Percentiles rank a stretch among this genome's conserved stretches.
Conservation (phyloP, 1,284 basidiomycete species). For the Jaminaea rosea region DNA sequence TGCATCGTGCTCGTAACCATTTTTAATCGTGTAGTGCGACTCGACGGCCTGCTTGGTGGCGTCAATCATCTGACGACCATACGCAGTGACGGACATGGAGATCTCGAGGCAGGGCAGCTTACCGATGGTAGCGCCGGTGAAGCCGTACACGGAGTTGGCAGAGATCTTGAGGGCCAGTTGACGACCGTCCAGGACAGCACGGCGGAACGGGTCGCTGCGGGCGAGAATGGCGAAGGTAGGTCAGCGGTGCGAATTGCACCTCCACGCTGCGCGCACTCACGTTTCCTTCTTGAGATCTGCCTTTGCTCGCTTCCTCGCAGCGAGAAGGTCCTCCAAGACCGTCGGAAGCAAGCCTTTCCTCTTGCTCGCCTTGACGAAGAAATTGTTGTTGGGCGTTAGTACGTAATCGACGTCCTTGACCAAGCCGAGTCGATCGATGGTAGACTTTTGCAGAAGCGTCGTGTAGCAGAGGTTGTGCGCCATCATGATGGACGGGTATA, state of each 20-base stretch:
- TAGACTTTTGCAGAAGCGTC: constrained; percentile 41
- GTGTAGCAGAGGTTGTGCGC: constrained; percentile 47
- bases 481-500: constrained; percentile 48
- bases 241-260: too few relatives aligned
- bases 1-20: constrained; percentile 45
- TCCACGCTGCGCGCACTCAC: too few relatives aligned
- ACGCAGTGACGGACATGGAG: constrained; percentile 46
- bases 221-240: too few relatives aligned
- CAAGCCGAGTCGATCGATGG: constrained; percentile 39
- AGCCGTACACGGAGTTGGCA: constrained; percentile 47
- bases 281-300: constrained; percentile 46
- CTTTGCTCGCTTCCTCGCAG: constrained; percentile 44
- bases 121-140: constrained; percentile 45
- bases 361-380: constrained; percentile 33
- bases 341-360: constrained; percentile 44
- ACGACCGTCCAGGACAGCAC: constrained; percentile 45
- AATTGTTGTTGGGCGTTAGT: constrained; percentile 46
- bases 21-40: constrained; percentile 40
- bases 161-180: constrained; percentile 46
- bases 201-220: constrained; percentile 43
- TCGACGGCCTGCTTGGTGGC: constrained; percentile 42
- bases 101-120: constrained; percentile 46
- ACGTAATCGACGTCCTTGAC: constrained; percentile 41
- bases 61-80: constrained; percentile 47
- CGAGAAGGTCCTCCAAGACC: constrained; percentile 40